Conservation (phyloP, 306 rosid genomes). For the Senna tora region DNA sequence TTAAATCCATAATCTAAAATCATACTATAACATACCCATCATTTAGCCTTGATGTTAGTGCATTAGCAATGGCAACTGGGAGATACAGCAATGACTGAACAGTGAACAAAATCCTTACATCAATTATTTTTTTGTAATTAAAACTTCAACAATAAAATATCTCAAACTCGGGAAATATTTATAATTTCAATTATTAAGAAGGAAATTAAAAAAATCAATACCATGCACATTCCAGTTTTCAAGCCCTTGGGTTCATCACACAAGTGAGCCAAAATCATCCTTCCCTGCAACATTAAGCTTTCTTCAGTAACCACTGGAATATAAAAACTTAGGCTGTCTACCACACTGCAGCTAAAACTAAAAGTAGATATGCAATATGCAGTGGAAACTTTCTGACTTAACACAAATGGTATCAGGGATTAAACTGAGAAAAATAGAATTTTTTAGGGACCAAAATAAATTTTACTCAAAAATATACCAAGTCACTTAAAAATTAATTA, state of each 20-base stretch:
- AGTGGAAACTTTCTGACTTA: conserved; percentile 2
- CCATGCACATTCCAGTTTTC: conserved; percentile 99
- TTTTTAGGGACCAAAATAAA: too few relatives aligned
- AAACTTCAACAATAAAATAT: conserved; percentile 7
- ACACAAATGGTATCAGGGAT: too few relatives aligned
- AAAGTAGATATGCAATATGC: conserved; percentile 5
- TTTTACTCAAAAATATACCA: neutral
- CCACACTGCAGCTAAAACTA: conserved; percentile 16
- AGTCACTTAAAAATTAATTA: too few relatives aligned
- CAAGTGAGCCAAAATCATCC: conserved; percentile 92
- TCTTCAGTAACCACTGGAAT: conserved; percentile 32
- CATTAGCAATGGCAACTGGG: conserved; percentile 89
- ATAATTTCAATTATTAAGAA: neutral
- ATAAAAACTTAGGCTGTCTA: conserved; percentile 19
- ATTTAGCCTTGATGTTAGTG: conserved; percentile 74
- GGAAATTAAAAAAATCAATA: conserved; percentile 38
- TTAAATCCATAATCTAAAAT: conserved; percentile 21
- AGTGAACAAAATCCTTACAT: conserved; percentile 27
- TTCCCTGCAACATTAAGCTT: conserved; percentile 74
- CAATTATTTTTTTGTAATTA: conserved; percentile 21
- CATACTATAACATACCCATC: conserved; percentile 74
- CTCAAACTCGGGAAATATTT: neutral
- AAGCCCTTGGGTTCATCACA: conserved; percentile 98
- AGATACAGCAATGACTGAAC: conserved; percentile 81
- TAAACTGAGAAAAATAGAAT: too few relatives aligned